These are phyloP conservation scores for Aechmea fasciata DNA, from an alignment of 176 grass and related monocot species.

Conservation along the genomic window DNA sequence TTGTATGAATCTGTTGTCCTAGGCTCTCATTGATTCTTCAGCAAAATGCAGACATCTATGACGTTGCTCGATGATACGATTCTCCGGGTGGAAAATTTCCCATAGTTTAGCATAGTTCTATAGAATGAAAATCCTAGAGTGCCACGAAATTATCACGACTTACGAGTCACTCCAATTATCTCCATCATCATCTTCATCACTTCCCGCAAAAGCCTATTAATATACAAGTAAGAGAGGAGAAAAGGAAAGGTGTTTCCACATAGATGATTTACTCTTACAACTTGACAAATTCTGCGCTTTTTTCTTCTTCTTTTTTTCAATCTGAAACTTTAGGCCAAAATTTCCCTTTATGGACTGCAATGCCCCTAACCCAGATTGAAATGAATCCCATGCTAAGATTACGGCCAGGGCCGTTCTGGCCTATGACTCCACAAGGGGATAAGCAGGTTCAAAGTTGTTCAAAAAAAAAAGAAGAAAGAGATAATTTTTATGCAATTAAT, in stretches of 20 bases:
- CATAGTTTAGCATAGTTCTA: constrained; percentile 19
- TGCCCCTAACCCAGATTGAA: too few species aligned
- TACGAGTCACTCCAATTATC: constrained; percentile 91
- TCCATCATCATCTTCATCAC: constrained; percentile 64
- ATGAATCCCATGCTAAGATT: too few species aligned
- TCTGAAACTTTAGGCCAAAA: too few species aligned
- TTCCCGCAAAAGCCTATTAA: constrained; percentile 69
- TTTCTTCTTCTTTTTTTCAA: too few species aligned
- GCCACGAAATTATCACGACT: background rate
- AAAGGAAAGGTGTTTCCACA: background rate
- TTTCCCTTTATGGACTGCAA: too few species aligned
- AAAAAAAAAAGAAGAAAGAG: constrained; percentile 9
- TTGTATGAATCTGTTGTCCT: constrained; percentile 16
- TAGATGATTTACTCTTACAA: background rate
- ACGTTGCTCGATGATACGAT: background rate
- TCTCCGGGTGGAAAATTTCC: background rate
- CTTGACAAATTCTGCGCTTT: background rate
- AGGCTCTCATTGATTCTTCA: constrained; percentile 1
- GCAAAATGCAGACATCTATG: too few species aligned
- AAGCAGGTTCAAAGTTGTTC: background rate
- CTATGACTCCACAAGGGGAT: too few species aligned
- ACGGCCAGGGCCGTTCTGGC: too few species aligned
- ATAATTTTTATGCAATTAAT: constrained; percentile 7
- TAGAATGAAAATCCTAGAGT: constrained; percentile 5
- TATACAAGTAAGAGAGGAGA: constrained; percentile 10